These are phyloP conservation scores for Macadamia integrifolia DNA, from an alignment of 164 flowering plant genomes.

Conservation along the genomic window DNA sequence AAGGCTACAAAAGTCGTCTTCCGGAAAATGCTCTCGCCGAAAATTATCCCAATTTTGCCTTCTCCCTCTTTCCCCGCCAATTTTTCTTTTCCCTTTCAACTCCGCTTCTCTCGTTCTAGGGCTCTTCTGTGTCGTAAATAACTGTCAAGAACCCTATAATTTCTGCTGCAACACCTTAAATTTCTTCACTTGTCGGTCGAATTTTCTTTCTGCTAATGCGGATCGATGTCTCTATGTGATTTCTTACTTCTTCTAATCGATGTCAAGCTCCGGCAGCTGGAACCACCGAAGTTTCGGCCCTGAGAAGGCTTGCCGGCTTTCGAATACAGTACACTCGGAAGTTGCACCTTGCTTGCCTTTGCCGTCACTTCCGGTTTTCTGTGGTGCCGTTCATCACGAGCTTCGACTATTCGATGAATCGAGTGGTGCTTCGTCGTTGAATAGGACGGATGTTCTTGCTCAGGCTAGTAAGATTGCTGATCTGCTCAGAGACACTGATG, in stretches of 20 bases:
- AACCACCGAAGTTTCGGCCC: slow-evolving; percentile 37
- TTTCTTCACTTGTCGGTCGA: slow-evolving; percentile 4
- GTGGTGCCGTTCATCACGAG: slow-evolving; percentile 69
- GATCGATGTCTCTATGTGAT: neutral
- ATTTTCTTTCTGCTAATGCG: neutral
- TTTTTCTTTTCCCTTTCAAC: slow-evolving; percentile 6
- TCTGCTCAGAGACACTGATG: slow-evolving; percentile 72
- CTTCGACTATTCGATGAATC: slow-evolving; percentile 57
- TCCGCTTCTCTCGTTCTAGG: slow-evolving; percentile 20
- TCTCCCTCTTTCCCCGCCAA: slow-evolving; percentile 26
- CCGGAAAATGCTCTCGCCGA: slow-evolving; percentile 1
- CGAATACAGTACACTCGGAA: slow-evolving; percentile 78
- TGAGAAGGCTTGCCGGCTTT: slow-evolving; percentile 30
- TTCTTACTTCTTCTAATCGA: slow-evolving; percentile 14
- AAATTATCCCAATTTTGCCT: slow-evolving; percentile 13
- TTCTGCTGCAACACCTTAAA: neutral
- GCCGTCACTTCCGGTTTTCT: slow-evolving; percentile 79
- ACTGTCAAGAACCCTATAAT: neutral
- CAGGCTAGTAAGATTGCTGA: slow-evolving; percentile 71
- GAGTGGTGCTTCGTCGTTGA: slow-evolving; percentile 25
- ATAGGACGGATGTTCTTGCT: slow-evolving; percentile 50
- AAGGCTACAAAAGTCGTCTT: neutral
- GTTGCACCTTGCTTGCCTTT: slow-evolving; percentile 76
- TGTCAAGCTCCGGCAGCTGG: slow-evolving; percentile 26
- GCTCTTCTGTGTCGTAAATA: slow-evolving; percentile 2